These are phyloP conservation scores for Colletotrichum shisoi DNA, from an alignment of 2,329 filamentous ascomycete species.

Conservation along the genomic window DNA sequence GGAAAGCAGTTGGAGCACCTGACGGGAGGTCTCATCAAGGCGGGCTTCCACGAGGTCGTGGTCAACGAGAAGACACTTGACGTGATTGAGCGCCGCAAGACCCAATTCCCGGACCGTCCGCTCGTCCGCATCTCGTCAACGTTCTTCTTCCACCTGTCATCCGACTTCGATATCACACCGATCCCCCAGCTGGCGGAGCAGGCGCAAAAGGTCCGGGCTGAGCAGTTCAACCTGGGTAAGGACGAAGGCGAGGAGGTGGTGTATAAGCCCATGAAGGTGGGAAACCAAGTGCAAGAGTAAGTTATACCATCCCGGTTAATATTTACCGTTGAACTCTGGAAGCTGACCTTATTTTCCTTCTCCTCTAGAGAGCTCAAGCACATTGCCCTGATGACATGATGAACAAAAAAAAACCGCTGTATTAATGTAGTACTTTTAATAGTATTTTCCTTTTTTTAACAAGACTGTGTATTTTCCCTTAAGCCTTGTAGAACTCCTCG, in stretches of 20 bases:
- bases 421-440: slow-evolving; percentile 28
- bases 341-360: slow-evolving; percentile 2
- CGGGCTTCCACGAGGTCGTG: slow-evolving; percentile 69
- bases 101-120: slow-evolving; percentile 57
- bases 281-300: slow-evolving; percentile 65
- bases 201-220: slow-evolving; percentile 55
- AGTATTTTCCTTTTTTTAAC: background rate
- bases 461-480: background rate
- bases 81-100: slow-evolving; percentile 55
- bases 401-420: slow-evolving; percentile 18
- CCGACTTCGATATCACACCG: slow-evolving; percentile 63
- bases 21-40: slow-evolving; percentile 68
- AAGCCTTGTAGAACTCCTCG: slow-evolving; percentile 51
- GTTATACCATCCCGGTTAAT: slow-evolving; percentile 41
- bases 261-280: slow-evolving; percentile 66
- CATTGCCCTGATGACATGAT: slow-evolving; percentile 57
- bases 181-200: slow-evolving; percentile 57
- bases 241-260: slow-evolving; percentile 61
- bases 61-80: slow-evolving; percentile 62
- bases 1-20: slow-evolving; percentile 70
- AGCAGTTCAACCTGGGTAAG: slow-evolving; percentile 58
- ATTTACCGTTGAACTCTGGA: background rate
- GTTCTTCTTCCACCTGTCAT: slow-evolving; percentile 67
- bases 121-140: slow-evolving; percentile 67
- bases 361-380: slow-evolving; percentile 59